Percentiles rank a stretch among this genome's conserved stretches.
Evolutionary conservation across 176 grass and related monocot species (phyloP).

Genomic region (Oryza nivara): DNA sequence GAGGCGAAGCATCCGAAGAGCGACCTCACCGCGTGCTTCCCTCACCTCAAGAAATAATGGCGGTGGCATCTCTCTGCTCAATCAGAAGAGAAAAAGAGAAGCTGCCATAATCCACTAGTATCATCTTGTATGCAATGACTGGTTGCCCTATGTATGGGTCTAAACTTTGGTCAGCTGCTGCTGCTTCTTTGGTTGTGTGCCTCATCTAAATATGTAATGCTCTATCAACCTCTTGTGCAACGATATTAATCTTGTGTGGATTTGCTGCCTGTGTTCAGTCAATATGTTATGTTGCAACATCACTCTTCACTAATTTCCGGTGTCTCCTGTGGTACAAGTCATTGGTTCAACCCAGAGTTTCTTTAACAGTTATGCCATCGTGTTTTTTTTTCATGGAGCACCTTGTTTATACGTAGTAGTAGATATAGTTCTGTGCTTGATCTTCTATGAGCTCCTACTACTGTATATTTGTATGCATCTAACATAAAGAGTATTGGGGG

Average conservation of each 20-base stretch:
- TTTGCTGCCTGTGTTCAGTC: conserved; percentile 37
- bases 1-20: conserved; percentile 96
- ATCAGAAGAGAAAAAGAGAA: conserved; percentile 31
- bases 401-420: too few species aligned
- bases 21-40: conserved; percentile 78
- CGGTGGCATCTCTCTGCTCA: conserved; percentile 27
- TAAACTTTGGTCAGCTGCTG: conserved; percentile 38
- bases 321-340: background rate
- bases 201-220: conserved; percentile 52
- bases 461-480: too few species aligned
- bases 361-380: too few species aligned
- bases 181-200: conserved; percentile 55
- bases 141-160: conserved; percentile 50
- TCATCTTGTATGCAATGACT: conserved; percentile 52
- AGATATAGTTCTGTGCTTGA: too few species aligned
- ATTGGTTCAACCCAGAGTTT: background rate
- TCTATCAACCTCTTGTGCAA: conserved; percentile 51
- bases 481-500: too few species aligned
- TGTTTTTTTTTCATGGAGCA: too few species aligned
- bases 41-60: conserved; percentile 82
- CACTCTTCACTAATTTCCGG: background rate
- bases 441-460: too few species aligned
- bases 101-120: conserved; percentile 47
- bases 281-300: background rate
- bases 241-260: conserved; percentile 46